Base-by-base conservation (phyloP, 345 rosid species). In the Streptanthus diversifolius region DNA sequence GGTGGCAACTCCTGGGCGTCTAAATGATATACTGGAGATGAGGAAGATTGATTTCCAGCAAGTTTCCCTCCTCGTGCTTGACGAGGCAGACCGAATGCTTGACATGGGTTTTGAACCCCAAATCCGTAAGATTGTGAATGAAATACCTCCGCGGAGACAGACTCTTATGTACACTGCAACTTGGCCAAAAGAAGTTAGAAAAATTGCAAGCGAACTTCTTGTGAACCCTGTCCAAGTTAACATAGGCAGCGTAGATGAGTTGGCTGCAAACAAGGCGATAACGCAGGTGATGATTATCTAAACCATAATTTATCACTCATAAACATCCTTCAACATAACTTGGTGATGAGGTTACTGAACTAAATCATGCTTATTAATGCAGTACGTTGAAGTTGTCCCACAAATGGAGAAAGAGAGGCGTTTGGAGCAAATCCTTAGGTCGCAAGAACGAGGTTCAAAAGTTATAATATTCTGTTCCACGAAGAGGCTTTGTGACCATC, bases 81-180 rank as follows among this genome's bases (percentile, higher is more conserved):
- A 95, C 44, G 98, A 93, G 79, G 98, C 98, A 63, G 98, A 91
- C 77, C 86, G 97, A 47, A 93, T 93, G 98, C 95, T 93, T 76
- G 98, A 93, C 82, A 93, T 93, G 98, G 98, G 98, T 40, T 93
- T 93, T 73, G 97, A 91, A 74, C 98, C 97, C 43, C 98, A 93
- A 77, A 91, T 93, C 65, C 96, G 96, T 71, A 89, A 86, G 88
- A 91, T 95, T 69, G 97, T 91, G 72, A 95, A 91, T 79, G 97
- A 91, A 83, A 81, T 95, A 65, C 95, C 97, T 76, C 90, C 89
- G 19, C 85, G 82, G 37, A 83, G 99, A 67, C 97, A 95, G 80
- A 95, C 99, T 15, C 88, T 91, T 52, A 89, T 95, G 97, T 91
- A 88, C 73, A 95, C 99, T 1, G 99, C 99, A 61, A 91, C 96